Base-by-base conservation (phyloP, 352 stramenopile species). In the Nothophytophthora sp. region DNA sequence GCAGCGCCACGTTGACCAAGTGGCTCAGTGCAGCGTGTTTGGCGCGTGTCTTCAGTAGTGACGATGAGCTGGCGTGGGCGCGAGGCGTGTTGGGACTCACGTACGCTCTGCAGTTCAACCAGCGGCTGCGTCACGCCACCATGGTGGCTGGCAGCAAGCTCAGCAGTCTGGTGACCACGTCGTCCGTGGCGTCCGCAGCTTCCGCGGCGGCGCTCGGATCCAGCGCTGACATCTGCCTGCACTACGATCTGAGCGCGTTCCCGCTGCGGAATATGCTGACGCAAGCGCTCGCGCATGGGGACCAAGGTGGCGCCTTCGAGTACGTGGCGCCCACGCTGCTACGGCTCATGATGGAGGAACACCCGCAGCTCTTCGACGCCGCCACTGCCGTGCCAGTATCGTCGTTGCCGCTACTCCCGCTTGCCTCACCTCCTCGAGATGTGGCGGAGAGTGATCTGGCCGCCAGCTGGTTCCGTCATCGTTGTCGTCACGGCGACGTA, bases 91-190 rank as follows among this genome's bases (percentile, higher is more conserved):
- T 88, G 23, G 68, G 69, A 0, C 56, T 90, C 15, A 65, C 67
- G 19, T 90, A 90, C 45, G 76, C 69, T 1, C 43, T 90, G 2
- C 76, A 88, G 28, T 86, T 90, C 27, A 90, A 90, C 34, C 76
- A 90, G 52, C 70, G 76, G 11, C 33, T 88, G 34, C 76, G 76
- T 13, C 67, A 83, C 18, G 69, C 68, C 1, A 83, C 69, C 13
- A 75, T 73, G 30, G 69, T 83, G 0, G 46, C 65, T 10, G 77
- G 77, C 4, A 83, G 67, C 29, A 88, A 88, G 30, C 48, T 88
- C 1, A 76, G 73, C 18, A 63, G 59, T 38, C 54, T 86, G 25
- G 42, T 67, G 19, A 51, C 54, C 13, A 67, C 60, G 20, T 55
- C 64, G 2, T 73, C 59, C 0, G 54, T 67, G 8, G 45, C 36